A percentile compares a stretch with the other conserved stretches of the same genome.
Evolutionary conservation across 2,329 filamentous ascomycete species (phyloP).

Genomic region (Claviceps fusiformis): DNA sequence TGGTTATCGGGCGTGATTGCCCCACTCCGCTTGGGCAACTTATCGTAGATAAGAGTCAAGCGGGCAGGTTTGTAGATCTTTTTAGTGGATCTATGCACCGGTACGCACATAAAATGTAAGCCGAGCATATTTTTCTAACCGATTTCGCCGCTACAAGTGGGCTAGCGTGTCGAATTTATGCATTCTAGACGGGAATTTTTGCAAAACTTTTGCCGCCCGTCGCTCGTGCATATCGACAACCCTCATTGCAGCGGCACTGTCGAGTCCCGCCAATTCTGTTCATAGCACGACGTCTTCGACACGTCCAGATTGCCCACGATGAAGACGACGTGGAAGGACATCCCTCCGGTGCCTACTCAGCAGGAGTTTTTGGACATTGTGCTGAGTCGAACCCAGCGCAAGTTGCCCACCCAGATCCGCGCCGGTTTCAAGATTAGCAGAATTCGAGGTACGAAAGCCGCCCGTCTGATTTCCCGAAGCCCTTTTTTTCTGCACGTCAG

Average conservation of each 20-base stretch:
- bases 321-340: constrained; percentile 60
- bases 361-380: constrained; percentile 98
- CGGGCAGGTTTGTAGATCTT: not conserved
- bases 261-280: constrained; percentile 4
- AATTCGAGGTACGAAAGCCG: constrained; percentile 49
- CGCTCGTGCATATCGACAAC: not conserved
- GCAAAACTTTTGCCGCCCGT: not conserved
- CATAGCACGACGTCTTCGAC: not conserved
- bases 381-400: constrained; percentile 80
- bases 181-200: not conserved
- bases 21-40: not conserved
- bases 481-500: not conserved
- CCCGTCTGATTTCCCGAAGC: not conserved
- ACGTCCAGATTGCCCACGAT: constrained; percentile 26
- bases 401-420: constrained; percentile 88
- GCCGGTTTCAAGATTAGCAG: constrained; percentile 88
- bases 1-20: not conserved
- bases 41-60: not conserved
- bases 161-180: not conserved
- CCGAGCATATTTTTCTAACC: not conserved
- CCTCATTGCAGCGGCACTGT: not conserved
- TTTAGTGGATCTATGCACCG: not conserved
- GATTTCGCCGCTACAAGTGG: not conserved
- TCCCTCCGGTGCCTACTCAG: constrained; percentile 76
- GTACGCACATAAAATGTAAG: not conserved